A percentile compares a stretch with the other conserved stretches of the same genome.
Evolutionary conservation across 2,329 filamentous ascomycete genomes (phyloP).

Genomic region (Monosporascus sp.): DNA sequence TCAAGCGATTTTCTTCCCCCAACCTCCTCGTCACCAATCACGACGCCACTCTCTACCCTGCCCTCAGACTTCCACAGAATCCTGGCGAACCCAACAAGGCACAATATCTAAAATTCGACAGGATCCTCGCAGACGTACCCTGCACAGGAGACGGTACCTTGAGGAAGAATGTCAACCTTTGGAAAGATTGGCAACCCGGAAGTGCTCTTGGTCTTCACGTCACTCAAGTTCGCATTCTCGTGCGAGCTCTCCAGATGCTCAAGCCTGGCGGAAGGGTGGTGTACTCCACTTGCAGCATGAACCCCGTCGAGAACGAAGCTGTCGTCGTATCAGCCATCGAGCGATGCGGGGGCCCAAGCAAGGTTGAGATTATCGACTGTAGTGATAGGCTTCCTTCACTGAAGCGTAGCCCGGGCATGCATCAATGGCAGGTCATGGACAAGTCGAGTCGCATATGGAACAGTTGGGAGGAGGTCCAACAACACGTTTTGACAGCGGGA

Average conservation of each 20-base stretch:
- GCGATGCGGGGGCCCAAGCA: constrained; percentile 75
- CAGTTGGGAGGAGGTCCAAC: constrained; percentile 76
- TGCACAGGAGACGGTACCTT: constrained; percentile 94
- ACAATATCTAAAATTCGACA: constrained; percentile 90
- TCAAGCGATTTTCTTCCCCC: constrained; percentile 93
- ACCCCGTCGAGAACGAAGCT: constrained; percentile 94
- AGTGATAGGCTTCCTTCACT: constrained; percentile 70
- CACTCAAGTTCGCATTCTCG: constrained; percentile 84
- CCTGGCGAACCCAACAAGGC: constrained; percentile 49
- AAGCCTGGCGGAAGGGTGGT: constrained; percentile 93
- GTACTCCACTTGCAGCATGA: constrained; percentile 98
- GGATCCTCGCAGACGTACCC: constrained; percentile 92
- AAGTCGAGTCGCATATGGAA: constrained; percentile 75
- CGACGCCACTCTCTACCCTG: constrained; percentile 92
- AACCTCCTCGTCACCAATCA: constrained; percentile 98
- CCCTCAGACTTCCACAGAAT: constrained; percentile 71
- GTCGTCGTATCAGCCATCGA: constrained; percentile 85
- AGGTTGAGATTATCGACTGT: constrained; percentile 82
- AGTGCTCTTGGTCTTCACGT: constrained; percentile 82
- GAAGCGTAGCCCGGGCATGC: constrained; percentile 71
- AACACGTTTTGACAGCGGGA: constrained; percentile 56
- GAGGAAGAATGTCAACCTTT: constrained; percentile 88
- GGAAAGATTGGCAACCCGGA: constrained; percentile 89
- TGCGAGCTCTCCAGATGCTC: constrained; percentile 89
- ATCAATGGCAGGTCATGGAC: constrained; percentile 86